Evolutionary conservation across 495 filamentous ascomycete genomes (phyloP), one percentile per base, ranked within the genome.

Genomic region (Hypomontagnella monticulosa): DNA sequence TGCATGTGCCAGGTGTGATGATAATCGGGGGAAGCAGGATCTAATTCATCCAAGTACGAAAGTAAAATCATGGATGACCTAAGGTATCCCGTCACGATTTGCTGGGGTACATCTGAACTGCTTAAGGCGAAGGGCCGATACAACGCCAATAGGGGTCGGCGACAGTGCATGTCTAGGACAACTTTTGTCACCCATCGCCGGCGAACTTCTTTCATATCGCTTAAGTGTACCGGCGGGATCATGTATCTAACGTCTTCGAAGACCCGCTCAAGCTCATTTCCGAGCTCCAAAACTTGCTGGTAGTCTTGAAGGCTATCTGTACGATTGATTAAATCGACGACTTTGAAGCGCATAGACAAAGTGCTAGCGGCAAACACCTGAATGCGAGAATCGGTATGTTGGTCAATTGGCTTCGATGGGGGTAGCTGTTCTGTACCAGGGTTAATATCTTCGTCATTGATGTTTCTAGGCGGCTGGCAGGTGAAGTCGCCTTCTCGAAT

Each of bases 101-200:
- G 75, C 37, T 73, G 65, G 11, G 72, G 75, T 23, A 69, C 75
- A 19, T 72, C 63, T 11, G 61, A n/a, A 7, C 61, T 63, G 32
- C 70, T 68, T 18, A 79, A 73, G 12, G 74, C 76, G 43, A 78
- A 79, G n/a, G 75, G 76, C 2, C 76, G 72, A 56, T 79, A 79
- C 20, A 79, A 54, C 1, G 74, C 74, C 18, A 79, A 48, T 30
- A 79, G 62, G 4, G 75, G 71, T 6, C 72, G 68, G 20, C 76
- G 74, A 18, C 71, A 71, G 44, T 79, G 73, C 66, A 75, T 71
- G 48, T 78, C 75, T 30, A 79, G 56, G 5, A 75, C 36, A 7
- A 70, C 67, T 7, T 73, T 55, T 12, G 67, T 70, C 47, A 73
- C 43, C 75, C 74, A 79, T 47, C 69, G 63, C 60, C 66, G 69